Evolutionary conservation across 75 land plant species (phyloP).

Genomic region (Picea sitchensis): DNA sequence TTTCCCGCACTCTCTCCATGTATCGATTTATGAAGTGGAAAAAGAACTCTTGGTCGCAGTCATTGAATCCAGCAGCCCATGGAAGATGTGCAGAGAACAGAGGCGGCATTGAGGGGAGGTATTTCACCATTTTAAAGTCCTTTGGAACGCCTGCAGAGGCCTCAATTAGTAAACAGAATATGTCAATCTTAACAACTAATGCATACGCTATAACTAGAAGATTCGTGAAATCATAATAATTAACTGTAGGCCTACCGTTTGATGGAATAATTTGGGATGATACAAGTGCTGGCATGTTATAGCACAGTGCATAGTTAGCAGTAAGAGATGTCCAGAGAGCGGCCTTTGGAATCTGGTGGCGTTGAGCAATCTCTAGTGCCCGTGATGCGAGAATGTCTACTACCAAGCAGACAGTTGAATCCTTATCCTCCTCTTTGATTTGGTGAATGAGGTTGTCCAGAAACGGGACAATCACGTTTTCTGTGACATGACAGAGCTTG

Average conservation of each 20-base stretch:
- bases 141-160: not conserved
- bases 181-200: too few relatives aligned
- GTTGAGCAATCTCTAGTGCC: not conserved
- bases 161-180: too few relatives aligned
- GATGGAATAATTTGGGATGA: not conserved
- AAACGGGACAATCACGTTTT: not conserved
- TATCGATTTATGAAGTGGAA: not conserved
- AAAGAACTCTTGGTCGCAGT: not conserved
- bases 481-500: not conserved
- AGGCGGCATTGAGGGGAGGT: not conserved
- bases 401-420: not conserved
- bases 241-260: not conserved
- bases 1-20: too few relatives aligned
- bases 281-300: not conserved
- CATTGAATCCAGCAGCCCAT: not conserved
- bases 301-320: not conserved
- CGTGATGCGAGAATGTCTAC: not conserved
- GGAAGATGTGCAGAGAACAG: not conserved
- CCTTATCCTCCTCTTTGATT: not conserved
- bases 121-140: not conserved
- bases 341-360: not conserved
- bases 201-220: too few relatives aligned
- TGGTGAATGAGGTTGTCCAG: not conserved
- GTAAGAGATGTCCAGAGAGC: not conserved
- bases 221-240: too few relatives aligned